A percentile compares a stretch with the other conserved stretches of the same genome.
phyloP scores from a whole-genome alignment of 345 rosid genomes.

The Bruguiera gymnorhiza region DNA sequence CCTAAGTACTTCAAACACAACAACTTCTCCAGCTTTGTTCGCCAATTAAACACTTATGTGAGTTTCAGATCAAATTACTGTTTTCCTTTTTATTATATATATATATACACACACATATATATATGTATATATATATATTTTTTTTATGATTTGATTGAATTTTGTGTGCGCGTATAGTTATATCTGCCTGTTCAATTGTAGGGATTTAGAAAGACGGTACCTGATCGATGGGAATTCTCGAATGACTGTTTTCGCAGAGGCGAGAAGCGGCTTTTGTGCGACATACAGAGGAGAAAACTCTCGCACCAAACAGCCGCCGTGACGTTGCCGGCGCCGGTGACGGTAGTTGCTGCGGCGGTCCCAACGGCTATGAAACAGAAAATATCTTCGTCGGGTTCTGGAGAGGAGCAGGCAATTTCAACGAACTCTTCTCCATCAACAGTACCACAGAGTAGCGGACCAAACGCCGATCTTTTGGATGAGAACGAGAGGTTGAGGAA shows the following conservation, averaged over 20 bases:
- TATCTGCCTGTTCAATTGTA: slow-evolving; percentile 13
- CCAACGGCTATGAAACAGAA: slow-evolving; percentile 30
- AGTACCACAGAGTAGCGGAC: slow-evolving; percentile 15
- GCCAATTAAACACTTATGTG: slow-evolving; percentile 94
- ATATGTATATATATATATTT: not conserved
- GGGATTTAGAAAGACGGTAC: slow-evolving; percentile 84
- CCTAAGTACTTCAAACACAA: slow-evolving; percentile 85
- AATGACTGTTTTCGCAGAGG: slow-evolving; percentile 75
- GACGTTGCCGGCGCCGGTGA: slow-evolving; percentile 9
- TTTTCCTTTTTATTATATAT: not conserved
- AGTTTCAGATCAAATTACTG: not conserved
- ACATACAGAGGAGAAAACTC: slow-evolving; percentile 80
- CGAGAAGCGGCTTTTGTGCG: slow-evolving; percentile 61
- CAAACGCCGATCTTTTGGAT: slow-evolving; percentile 26
- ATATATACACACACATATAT: no score
- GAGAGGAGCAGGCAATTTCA: slow-evolving; percentile 30
- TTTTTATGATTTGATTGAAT: not conserved
- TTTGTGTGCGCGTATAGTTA: no score
- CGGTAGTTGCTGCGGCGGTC: slow-evolving; percentile 21
- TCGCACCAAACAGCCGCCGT: slow-evolving; percentile 10
- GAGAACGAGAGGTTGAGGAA: slow-evolving; percentile 46
- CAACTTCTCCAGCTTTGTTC: slow-evolving; percentile 90
- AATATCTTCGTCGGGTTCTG: slow-evolving; percentile 30
- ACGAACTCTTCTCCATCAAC: slow-evolving; percentile 18
- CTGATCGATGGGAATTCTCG: slow-evolving; percentile 96